A percentile compares a stretch with the other conserved stretches of the same genome.
phyloP scores from a whole-genome alignment of 441 rosid genomes.

The Rhodomyrtus psidioides region DNA sequence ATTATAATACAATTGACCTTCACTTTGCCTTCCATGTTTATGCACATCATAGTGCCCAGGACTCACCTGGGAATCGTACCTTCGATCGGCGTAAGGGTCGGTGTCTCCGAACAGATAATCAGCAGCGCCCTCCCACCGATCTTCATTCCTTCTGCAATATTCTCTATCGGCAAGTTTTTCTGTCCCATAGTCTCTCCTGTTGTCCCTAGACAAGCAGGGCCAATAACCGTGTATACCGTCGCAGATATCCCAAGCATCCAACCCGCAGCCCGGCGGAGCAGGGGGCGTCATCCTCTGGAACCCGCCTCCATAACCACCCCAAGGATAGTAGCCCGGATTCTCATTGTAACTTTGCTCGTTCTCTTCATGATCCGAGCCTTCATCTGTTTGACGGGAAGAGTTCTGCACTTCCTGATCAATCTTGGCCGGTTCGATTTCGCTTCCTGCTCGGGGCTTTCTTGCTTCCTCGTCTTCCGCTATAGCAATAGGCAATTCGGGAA shows the following conservation, averaged over 20 bases:
- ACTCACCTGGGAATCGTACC: not conserved
- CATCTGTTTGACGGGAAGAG: not conserved
- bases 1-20: not conserved
- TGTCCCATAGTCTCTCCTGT: slow-evolving; percentile 17
- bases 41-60: slow-evolving; percentile 3
- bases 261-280: slow-evolving; percentile 60
- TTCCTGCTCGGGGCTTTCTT: not conserved
- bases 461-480: slow-evolving; percentile 10
- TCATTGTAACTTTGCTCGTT: not conserved
- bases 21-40: slow-evolving; percentile 12
- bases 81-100: slow-evolving; percentile 38
- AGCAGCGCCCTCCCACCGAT: slow-evolving; percentile 43
- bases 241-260: slow-evolving; percentile 73
- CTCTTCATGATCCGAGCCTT: not conserved
- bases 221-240: slow-evolving; percentile 68
- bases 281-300: slow-evolving; percentile 18
- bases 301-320: slow-evolving; percentile 7
- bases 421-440: slow-evolving; percentile 5
- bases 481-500: slow-evolving; percentile 15
- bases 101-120: slow-evolving; percentile 66
- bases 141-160: slow-evolving; percentile 9
- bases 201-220: slow-evolving; percentile 41
- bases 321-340: not conserved
- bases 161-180: slow-evolving; percentile 15
- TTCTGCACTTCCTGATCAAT: not conserved